These are phyloP conservation scores for Saprolegnia parasitica DNA, from an alignment of 352 stramenopile genomes.

Conservation along the genomic window DNA sequence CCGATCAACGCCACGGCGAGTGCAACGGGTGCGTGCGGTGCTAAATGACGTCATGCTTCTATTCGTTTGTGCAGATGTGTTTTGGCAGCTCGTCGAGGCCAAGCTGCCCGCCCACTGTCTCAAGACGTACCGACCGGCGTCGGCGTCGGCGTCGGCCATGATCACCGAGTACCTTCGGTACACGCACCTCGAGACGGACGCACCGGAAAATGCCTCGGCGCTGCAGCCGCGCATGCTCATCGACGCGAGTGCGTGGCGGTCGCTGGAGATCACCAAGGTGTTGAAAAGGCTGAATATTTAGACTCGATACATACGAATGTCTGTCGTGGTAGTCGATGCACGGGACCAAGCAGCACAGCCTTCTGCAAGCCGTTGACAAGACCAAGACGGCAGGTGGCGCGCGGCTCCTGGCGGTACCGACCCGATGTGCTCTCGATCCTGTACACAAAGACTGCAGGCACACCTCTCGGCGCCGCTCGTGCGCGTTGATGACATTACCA, in stretches of 20 bases:
- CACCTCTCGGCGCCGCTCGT: conserved; percentile 61
- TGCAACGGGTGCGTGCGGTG: background rate
- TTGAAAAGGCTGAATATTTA: background rate
- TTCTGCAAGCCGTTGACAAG: conserved; percentile 61
- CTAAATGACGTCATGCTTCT: background rate
- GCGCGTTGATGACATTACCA: conserved; percentile 47
- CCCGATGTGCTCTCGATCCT: background rate
- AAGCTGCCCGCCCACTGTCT: conserved; percentile 50
- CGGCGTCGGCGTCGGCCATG: conserved; percentile 39
- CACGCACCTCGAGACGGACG: conserved; percentile 41
- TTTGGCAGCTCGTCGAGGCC: conserved; percentile 34
- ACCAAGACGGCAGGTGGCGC: conserved; percentile 61
- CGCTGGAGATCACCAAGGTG: conserved; percentile 59
- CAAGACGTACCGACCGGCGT: conserved; percentile 52
- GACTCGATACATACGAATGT: background rate
- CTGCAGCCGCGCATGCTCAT: conserved; percentile 73
- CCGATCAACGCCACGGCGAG: conserved; percentile 30
- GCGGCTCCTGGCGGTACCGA: conserved; percentile 52
- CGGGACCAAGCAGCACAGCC: conserved; percentile 41
- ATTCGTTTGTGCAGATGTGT: background rate
- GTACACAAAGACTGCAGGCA: conserved; percentile 24
- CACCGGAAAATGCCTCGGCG: conserved; percentile 52
- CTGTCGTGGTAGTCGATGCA: conserved; percentile 40
- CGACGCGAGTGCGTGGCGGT: conserved; percentile 63
- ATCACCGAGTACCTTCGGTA: conserved; percentile 69